Evolutionary conservation across 495 filamentous ascomycete genomes (phyloP), one percentile per base, ranked within the genome.

Genomic region (Hyaloscypha finlandica): DNA sequence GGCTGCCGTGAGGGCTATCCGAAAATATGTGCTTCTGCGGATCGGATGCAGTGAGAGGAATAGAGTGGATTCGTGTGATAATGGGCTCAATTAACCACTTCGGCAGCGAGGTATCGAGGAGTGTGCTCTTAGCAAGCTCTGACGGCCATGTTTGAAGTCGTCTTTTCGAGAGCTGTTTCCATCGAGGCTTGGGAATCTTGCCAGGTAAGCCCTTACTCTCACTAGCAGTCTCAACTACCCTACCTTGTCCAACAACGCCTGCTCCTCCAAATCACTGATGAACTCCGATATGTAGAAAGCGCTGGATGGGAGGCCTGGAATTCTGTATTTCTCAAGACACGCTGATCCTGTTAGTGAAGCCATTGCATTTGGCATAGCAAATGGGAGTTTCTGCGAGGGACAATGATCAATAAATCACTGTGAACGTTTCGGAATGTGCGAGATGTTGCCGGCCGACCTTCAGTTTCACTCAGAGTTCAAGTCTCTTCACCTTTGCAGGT

Each of bases 231-330:
- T 51, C 48, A 39, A 9, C 64, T 54, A 45, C 72, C 33, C 8
- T 31, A 92, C 87, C 80, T 93, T 93, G 48, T 87, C 77, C 29
- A 96, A 74, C 19, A 99, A 83, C 29, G 74, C 64, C 4, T 80
- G 69, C 77, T 97, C 94, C 77, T 97, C 94, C 22, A 87, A 85
- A 58, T 81, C 77, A 14, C 85, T 87, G 70, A 99, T 90, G 79
- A 99, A 97, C 74, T 93, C 84, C 3, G 93, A 81, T 57, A 98
- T 91, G 77, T 97, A 98, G 79, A 90, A 97, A 65, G 90, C 88
- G 54, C 85, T 80, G 1, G 83, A 74, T 2, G 92, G 92, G 16
- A 94, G 81, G 19, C 73, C 70, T 2, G 79, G 68, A 61, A 95
- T 88, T 70, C 80, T 82, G 63, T 75, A 81, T 20, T 80, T 74